Conservation (phyloP, 2,329 filamentous ascomycete genomes). For the Botrytis byssoidea region DNA sequence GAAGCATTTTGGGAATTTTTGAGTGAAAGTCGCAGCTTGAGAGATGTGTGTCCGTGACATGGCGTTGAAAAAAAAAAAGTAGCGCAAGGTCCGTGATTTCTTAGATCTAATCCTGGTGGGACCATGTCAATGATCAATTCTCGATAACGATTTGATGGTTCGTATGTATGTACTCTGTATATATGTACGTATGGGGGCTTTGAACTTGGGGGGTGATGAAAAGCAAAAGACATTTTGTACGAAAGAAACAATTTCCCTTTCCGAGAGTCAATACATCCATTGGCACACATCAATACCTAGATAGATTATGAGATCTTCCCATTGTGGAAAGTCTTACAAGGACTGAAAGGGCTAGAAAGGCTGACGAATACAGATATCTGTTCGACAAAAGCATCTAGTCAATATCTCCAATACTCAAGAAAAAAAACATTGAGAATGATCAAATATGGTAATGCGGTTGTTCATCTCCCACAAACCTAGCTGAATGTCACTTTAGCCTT, state of each 20-base stretch:
- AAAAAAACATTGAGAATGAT: background rate
- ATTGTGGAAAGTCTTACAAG: background rate
- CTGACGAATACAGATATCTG: background rate
- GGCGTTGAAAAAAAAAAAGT: conserved; percentile 15
- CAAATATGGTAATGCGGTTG: background rate
- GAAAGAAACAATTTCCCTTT: background rate
- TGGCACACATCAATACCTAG: background rate
- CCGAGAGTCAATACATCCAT: background rate
- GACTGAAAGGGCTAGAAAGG: background rate
- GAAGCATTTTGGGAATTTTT: conserved; percentile 10
- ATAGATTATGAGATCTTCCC: background rate
- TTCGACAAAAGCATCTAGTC: background rate
- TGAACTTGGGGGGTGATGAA: background rate
- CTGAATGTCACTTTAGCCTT: background rate
- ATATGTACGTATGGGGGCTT: background rate
- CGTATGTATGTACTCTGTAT: background rate
- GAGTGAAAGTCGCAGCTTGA: background rate
- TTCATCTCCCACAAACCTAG: background rate
- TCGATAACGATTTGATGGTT: background rate
- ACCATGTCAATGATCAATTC: background rate
- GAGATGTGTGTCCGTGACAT: conserved; percentile 16
- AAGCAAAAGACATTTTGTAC: background rate
- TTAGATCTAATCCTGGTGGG: background rate
- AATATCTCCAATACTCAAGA: background rate
- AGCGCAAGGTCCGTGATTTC: conserved; percentile 22